Conservation (phyloP, 257 asterid genomes). For the Handroanthus guayacan region DNA sequence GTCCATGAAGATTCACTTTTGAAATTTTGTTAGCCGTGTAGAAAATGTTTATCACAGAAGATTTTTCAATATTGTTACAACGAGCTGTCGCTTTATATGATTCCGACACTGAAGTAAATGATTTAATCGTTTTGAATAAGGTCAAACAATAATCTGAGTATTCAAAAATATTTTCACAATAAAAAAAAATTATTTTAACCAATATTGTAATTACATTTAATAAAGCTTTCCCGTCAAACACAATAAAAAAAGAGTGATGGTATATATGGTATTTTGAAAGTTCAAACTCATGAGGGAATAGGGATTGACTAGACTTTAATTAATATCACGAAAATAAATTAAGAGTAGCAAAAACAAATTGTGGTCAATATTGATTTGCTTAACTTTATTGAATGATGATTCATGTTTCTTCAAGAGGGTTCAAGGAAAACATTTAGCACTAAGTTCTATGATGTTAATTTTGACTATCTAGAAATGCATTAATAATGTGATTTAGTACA, state of each 20-base stretch:
- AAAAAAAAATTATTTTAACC: too few relatives aligned
- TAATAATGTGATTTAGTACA: constrained; percentile 11
- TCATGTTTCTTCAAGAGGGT: constrained; percentile 38
- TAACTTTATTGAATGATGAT: constrained; percentile 28
- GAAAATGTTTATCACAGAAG: constrained; percentile 16
- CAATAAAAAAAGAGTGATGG: neutral
- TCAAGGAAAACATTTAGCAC: constrained; percentile 18
- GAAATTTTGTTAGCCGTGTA: constrained; percentile 16
- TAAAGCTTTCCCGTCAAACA: neutral
- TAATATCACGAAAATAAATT: neutral
- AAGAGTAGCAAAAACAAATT: neutral
- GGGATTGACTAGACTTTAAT: neutral
- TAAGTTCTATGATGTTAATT: constrained; percentile 25
- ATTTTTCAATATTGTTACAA: constrained; percentile 22
- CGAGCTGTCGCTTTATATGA: constrained; percentile 31
- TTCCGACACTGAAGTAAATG: constrained; percentile 9
- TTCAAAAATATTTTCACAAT: too few relatives aligned
- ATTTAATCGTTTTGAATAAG: constrained; percentile 8
- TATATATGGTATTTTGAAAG: neutral
- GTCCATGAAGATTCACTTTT: constrained; percentile 32
- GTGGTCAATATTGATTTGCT: constrained; percentile 40
- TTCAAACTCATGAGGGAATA: neutral
- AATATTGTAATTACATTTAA: too few relatives aligned
- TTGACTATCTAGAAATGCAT: constrained; percentile 38
- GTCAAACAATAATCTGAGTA: too few relatives aligned